A percentile compares a stretch with the other conserved stretches of the same genome.
These are phyloP conservation scores for cucumber (Cucumis sativus) DNA, from an alignment of 306 rosid species.

Conservation along the genomic window DNA sequence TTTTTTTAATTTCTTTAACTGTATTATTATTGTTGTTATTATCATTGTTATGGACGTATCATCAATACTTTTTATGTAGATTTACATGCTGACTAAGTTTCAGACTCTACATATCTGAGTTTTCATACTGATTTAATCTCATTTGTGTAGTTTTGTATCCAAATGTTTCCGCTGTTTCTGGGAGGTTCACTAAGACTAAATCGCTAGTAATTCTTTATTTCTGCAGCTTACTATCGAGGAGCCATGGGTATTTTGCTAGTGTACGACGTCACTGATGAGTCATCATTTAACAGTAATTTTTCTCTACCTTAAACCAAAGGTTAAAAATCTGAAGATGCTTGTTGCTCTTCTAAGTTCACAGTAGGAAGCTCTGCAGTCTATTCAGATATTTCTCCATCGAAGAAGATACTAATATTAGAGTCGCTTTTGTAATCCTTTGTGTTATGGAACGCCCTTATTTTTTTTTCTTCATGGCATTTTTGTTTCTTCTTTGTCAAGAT, in stretches of 20 bases:
- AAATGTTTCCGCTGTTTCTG: not conserved
- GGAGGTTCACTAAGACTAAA: not conserved
- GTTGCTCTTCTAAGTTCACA: conserved; percentile 5
- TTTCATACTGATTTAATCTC: not conserved
- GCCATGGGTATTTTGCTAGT: conserved; percentile 98
- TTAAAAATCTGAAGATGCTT: not conserved
- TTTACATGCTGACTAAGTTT: not conserved
- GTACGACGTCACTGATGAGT: conserved; percentile 87
- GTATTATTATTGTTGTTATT: too few species aligned
- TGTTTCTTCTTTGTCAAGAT: not conserved
- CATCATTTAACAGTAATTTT: conserved; percentile 77
- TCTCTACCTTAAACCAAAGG: conserved; percentile 9
- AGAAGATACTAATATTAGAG: not conserved
- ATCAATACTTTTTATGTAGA: not conserved
- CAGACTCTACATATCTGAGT: not conserved
- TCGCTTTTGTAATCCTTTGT: not conserved
- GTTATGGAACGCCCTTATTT: not conserved
- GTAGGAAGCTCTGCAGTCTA: not conserved
- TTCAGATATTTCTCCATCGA: not conserved
- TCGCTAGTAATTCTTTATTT: conserved; percentile 1
- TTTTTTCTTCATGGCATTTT: not conserved
- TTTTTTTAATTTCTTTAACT: too few species aligned
- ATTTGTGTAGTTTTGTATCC: not conserved
- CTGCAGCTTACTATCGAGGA: conserved; percentile 86
- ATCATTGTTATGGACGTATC: not conserved